Conservation (phyloP, 805 yeast genomes). For the Candida hispaniensis region DNA sequence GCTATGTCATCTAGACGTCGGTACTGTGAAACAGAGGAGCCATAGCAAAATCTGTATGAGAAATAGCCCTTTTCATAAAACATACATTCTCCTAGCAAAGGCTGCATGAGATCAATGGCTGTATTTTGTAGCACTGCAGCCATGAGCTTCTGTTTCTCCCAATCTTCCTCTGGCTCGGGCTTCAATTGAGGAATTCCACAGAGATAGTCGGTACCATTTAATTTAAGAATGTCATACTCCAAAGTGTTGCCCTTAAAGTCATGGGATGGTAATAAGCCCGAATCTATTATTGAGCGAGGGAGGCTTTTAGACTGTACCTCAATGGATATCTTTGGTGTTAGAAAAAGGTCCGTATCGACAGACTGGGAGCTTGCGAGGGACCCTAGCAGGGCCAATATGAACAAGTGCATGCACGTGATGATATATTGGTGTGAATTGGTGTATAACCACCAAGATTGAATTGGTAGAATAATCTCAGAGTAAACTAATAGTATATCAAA, state of each 20-base stretch:
- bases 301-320: no score
- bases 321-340: no score
- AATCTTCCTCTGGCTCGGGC: conserved; percentile 1
- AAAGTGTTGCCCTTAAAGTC: conserved; percentile 8
- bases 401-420: no score
- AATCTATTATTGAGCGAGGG: no score
- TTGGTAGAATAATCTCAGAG: no score
- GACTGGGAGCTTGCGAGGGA: no score
- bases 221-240: conserved; percentile 18
- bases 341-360: no score
- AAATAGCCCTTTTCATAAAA: conserved; percentile 37
- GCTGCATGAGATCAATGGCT: conserved; percentile 18
- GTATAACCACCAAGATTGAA: no score
- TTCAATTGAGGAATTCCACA: conserved; percentile 19
- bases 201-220: conserved; percentile 18
- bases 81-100: conserved; percentile 23
- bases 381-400: no score
- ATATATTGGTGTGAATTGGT: no score
- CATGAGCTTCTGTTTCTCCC: background rate
- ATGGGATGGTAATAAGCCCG: conserved; percentile 3
- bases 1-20: conserved; percentile 26
- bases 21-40: conserved; percentile 40
- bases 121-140: conserved; percentile 9
- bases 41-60: conserved; percentile 43
- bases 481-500: no score